phyloP scores from a whole-genome alignment of 306 rosid genomes.

The Ziziphus jujuba region DNA sequence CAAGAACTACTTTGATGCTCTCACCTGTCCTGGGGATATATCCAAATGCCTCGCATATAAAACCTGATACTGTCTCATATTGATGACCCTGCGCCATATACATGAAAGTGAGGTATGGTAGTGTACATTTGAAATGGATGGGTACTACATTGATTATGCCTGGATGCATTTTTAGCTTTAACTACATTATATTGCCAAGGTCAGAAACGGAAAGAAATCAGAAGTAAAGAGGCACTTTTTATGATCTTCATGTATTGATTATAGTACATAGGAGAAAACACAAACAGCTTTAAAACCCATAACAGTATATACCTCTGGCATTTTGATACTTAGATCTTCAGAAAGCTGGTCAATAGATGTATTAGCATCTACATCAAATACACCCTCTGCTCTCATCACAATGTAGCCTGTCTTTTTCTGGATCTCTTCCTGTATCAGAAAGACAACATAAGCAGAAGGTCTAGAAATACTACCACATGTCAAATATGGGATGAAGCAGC shows the following conservation, averaged over 20 bases:
- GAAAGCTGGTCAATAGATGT: constrained; percentile 96
- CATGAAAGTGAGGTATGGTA: constrained; percentile 1
- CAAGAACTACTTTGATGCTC: constrained; percentile 81
- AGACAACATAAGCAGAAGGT: constrained; percentile 20
- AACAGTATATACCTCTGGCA: constrained; percentile 78
- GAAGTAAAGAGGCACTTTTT: not conserved
- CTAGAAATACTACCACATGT: not conserved
- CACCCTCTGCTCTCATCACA: constrained; percentile 95
- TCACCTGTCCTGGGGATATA: constrained; percentile 97
- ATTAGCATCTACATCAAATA: constrained; percentile 96
- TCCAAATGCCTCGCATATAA: constrained; percentile 95
- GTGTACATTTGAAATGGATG: constrained; percentile 5
- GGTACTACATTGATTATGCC: not conserved
- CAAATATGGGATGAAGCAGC: not conserved
- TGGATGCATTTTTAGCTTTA: not conserved
- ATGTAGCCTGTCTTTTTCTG: constrained; percentile 98
- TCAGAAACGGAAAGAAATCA: not conserved
- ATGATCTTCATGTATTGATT: not conserved
- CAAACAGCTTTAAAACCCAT: not conserved
- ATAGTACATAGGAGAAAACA: constrained; percentile 1
- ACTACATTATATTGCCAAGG: too few species aligned
- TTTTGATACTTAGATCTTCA: constrained; percentile 85
- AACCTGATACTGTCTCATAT: constrained; percentile 97
- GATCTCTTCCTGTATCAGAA: constrained; percentile 79
- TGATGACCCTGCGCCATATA: constrained; percentile 74